Evolutionary conservation across 495 filamentous ascomycete species (phyloP), one percentile per base, ranked within the genome.

Genomic region (Sporormia fimetaria): DNA sequence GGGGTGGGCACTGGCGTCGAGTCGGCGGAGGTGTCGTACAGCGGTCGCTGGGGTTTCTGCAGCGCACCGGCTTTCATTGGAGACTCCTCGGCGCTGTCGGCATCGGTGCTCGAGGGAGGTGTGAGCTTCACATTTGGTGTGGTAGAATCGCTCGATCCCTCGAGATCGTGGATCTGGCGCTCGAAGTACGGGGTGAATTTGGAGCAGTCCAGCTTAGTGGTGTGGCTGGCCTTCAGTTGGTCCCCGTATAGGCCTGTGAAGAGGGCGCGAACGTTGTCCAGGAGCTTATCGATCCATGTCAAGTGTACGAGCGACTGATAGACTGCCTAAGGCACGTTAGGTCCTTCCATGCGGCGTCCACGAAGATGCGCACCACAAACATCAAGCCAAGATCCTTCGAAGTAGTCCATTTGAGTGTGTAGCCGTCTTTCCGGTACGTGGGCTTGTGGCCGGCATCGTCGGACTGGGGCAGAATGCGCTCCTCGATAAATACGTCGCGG

Each of bases 401-500:
- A 27, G 78, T 78, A 21, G 83, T 83, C 87, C 88, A 98, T 59
- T 92, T 90, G 54, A 96, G 62, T 0, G 87, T 96, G 60, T 96
- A 92, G 51, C 88, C 83, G 54, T 96, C 90, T 55, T 83, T 80
- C 63, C 78, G 88, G 65, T 86, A 95, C 0, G 76, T 64, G 1
- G 84, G 76, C 49, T 81, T 80, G 28, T 60, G 59, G 3, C 73
- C 62, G 3, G 74, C 70, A 26, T 74, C 69, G 14, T 67, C 70
- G 26, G 65, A 67, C 33, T 73, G 71, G 25, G 80, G 69, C 38
- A 70, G 69, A 24, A 80, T 78, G 56, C 76, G 78, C 61, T 95
- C 90, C 63, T 96, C 92, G 57, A 98, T 94, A 65, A 98, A 88
- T 57, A 95, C 80, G 60, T 96, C 87, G 59, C 76, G 76, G 67